Base-by-base conservation (phyloP, 2,329 filamentous ascomycete genomes). In the Fusarium robinianum region DNA sequence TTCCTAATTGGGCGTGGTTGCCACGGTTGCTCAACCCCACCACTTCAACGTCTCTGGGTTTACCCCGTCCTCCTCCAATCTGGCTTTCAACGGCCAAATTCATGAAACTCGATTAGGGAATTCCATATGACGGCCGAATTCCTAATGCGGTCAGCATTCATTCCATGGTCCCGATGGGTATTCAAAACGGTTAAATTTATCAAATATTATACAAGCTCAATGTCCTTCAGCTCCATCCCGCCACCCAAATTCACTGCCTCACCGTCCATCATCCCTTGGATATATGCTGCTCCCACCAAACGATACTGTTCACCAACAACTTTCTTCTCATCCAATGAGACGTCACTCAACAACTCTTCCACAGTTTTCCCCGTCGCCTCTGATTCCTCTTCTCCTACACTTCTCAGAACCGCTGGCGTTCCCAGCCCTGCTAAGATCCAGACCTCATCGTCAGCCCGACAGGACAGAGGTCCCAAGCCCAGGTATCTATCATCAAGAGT, bases 1-100 rank as follows among this genome's bases (percentile, higher is more conserved):
- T 64, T 49, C 55, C 57, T 58, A 53, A 64, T 63, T 62, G 60
- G n/a, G 60, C 49, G 49, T 57, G 57, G 63, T 66, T 66, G 63
- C 63, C 35, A 60, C 43, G 60, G 57, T 35, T 15, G 17, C 17
- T 35, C n/a, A 5, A 39, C 32, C 32, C 19, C 32, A 16, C 32
- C 32, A 6, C n/a, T 22, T 24, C 17, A 35, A n/a, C n/a, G n/a
- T 27, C 25, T 21, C 18, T 17, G 15, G n/a, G 14, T 8, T 10
- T 3, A 9, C 15, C n/a, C 14, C 9, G n/a, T 11, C 29, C 16
- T 16, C 15, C 16, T 21, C 29, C 14, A 32, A 18, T 18, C 16
- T 32, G 6, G 25, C 15, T n/a, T 37, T 25, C 27, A n/a, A 25
- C 10, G 12, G 29, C 29, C 29, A 32, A 3, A 10, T 18, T 16